A percentile compares a stretch with the other conserved stretches of the same genome.
phyloP scores from a whole-genome alignment of 169 alveolate genomes.

The Plasmodium fragile region DNA sequence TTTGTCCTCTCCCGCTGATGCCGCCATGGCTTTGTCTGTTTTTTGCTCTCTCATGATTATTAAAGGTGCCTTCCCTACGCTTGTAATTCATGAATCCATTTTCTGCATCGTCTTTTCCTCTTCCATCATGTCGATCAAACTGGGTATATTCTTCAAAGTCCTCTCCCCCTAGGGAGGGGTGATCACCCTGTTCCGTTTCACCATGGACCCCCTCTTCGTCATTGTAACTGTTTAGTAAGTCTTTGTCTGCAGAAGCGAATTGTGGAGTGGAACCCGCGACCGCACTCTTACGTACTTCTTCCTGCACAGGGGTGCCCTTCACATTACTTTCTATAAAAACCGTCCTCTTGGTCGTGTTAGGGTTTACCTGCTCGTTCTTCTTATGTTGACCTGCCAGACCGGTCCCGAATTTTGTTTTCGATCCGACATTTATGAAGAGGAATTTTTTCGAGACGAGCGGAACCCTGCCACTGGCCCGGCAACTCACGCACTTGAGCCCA shows the following conservation, averaged over 20 bases:
- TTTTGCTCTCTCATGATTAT: constrained; percentile 11
- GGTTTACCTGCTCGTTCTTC: background rate
- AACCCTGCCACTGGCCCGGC: background rate
- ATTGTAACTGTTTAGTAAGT: background rate
- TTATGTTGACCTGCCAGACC: background rate
- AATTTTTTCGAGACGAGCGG: background rate
- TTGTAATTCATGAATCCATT: constrained; percentile 39
- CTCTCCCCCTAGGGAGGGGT: background rate
- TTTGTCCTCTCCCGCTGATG: background rate
- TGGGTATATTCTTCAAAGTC: constrained; percentile 1
- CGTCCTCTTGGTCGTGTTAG: background rate
- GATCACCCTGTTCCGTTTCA: background rate
- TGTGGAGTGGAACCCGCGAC: background rate
- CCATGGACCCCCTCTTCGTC: background rate
- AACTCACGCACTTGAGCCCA: background rate
- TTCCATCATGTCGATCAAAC: constrained; percentile 27
- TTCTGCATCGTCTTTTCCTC: constrained; percentile 1
- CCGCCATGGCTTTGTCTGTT: background rate
- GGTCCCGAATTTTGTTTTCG: background rate
- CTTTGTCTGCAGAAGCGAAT: background rate
- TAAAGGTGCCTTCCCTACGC: background rate
- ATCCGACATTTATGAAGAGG: background rate
- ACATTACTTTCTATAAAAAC: background rate
- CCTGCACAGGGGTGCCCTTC: background rate
- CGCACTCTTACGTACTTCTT: background rate